Evolutionary conservation across 306 rosid genomes (phyloP).

Genomic region (Glycine soja): DNA sequence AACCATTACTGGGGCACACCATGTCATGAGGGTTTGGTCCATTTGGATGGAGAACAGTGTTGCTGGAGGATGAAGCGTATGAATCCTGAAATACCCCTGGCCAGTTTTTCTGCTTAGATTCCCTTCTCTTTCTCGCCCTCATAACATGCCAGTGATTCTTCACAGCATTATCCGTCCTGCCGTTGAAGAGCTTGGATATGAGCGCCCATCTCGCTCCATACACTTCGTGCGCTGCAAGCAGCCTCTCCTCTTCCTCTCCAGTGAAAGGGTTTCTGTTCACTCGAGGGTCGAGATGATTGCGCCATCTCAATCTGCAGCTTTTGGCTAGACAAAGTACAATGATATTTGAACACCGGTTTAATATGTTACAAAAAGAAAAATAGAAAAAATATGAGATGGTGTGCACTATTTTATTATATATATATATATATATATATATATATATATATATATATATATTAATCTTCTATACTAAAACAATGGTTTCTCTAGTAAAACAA

Average conservation of each 20-base stretch:
- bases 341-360: no score
- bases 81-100: background rate
- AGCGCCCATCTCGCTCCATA: conserved; percentile 84
- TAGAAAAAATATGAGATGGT: no score
- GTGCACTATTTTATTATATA: no score
- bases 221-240: conserved; percentile 63
- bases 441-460: no score
- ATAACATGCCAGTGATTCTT: conserved; percentile 87
- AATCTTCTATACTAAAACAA: no score
- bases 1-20: no score
- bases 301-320: conserved; percentile 86
- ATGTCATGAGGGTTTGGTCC: no score
- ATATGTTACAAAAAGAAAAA: no score
- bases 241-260: conserved; percentile 73
- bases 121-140: conserved; percentile 71
- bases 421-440: no score
- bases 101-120: conserved; percentile 58
- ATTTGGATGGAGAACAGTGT: no score
- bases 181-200: conserved; percentile 70
- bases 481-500: no score
- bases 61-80: no score
- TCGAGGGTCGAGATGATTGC: conserved; percentile 79
- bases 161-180: conserved; percentile 80
- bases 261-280: conserved; percentile 71
- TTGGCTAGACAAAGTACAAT: conserved; percentile 17